Evolutionary conservation across 208 protist species (phyloP).

Genomic region (Crithidia acanthocephali): DNA sequence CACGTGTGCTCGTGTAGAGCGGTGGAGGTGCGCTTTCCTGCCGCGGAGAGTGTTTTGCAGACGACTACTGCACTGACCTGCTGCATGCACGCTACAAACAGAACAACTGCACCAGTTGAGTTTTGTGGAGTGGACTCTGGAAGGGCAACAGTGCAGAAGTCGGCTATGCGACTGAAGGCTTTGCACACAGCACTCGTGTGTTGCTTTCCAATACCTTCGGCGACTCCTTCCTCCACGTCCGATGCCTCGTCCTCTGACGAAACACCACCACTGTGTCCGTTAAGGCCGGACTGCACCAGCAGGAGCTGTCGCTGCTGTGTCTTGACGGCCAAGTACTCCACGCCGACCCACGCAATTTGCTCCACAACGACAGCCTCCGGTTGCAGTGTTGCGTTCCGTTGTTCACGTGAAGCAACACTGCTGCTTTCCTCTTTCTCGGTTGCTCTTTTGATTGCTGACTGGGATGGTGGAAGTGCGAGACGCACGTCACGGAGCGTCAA

Average conservation of each 20-base stretch:
- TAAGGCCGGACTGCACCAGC: slow-evolving; percentile 24
- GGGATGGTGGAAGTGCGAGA: background rate
- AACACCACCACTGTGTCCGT: no score
- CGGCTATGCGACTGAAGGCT: slow-evolving; percentile 3
- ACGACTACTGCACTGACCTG: slow-evolving; percentile 19
- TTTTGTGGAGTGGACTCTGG: background rate
- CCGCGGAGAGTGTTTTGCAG: background rate
- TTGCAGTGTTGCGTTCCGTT: background rate
- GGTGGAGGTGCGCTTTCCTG: background rate
- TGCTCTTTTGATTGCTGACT: background rate
- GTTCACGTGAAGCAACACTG: background rate
- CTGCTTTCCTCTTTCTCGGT: no score
- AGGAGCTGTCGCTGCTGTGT: slow-evolving; percentile 21
- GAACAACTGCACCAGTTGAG: background rate
- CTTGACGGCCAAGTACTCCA: slow-evolving; percentile 21
- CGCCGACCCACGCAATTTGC: slow-evolving; percentile 21
- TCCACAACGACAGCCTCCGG: slow-evolving; percentile 6
- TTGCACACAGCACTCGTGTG: background rate
- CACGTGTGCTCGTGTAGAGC: slow-evolving; percentile 16
- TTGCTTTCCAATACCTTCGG: background rate
- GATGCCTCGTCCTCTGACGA: background rate
- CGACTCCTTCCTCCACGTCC: background rate
- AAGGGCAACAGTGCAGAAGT: slow-evolving; percentile 17
- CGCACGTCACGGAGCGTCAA: slow-evolving; percentile 5
- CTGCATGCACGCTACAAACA: slow-evolving; percentile 19